Conservation (phyloP, 2,329 filamentous ascomycete genomes). For the Emmonsiellopsis sp. region DNA sequence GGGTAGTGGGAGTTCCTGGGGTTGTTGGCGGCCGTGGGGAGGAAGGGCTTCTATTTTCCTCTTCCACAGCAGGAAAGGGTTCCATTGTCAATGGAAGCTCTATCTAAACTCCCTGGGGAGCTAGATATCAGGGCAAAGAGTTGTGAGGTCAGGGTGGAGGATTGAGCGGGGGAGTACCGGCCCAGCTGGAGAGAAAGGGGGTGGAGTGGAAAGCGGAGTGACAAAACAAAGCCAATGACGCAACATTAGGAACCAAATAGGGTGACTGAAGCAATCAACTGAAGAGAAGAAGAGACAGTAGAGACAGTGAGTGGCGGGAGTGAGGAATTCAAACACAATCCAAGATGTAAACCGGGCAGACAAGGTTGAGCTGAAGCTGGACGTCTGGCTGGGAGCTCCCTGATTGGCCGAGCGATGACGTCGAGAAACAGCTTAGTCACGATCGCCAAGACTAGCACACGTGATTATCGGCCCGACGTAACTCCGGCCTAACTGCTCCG, state of each 20-base stretch:
- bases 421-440: too few relatives aligned
- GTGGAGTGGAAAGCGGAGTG: background rate
- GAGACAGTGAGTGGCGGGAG: background rate
- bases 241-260: background rate
- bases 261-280: background rate
- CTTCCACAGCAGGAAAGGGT: slow-evolving; percentile 1
- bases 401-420: background rate
- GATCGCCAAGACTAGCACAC: too few relatives aligned
- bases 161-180: background rate
- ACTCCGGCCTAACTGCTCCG: too few relatives aligned
- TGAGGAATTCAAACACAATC: too few relatives aligned
- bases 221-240: background rate
- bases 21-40: background rate
- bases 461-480: too few relatives aligned
- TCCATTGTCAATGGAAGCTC: background rate
- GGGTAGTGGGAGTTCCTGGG: background rate
- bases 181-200: background rate
- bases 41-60: background rate
- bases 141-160: too few relatives aligned
- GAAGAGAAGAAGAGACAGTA: background rate
- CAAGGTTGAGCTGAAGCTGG: background rate
- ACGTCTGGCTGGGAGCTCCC: background rate
- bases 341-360: too few relatives aligned
- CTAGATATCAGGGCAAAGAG: background rate
- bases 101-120: background rate